Evolutionary conservation across 2,329 filamentous ascomycete genomes (phyloP).

Genomic region (Colletotrichum graminicola): DNA sequence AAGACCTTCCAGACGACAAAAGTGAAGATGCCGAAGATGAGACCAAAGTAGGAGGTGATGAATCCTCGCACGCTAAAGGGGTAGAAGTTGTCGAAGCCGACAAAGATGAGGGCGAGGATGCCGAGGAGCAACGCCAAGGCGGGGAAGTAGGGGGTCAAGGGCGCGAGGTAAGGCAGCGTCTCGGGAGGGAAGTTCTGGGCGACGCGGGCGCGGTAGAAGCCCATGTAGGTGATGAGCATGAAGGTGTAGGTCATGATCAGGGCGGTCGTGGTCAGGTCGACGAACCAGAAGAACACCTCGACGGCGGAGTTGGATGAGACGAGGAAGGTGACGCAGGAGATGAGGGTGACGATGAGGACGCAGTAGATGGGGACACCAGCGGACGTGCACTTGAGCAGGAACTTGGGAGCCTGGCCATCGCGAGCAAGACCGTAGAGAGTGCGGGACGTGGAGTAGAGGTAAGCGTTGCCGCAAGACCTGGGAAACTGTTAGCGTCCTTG

Average conservation of each 20-base stretch:
- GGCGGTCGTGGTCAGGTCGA: constrained; percentile 68
- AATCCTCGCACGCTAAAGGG: constrained; percentile 63
- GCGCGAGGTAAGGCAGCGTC: constrained; percentile 62
- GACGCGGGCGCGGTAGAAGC: constrained; percentile 64
- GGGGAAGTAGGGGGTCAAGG: constrained; percentile 64
- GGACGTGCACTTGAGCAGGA: constrained; percentile 56
- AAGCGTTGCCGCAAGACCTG: constrained; percentile 62
- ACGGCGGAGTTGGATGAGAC: constrained; percentile 53
- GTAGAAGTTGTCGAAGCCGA: constrained; percentile 68
- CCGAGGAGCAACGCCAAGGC: constrained; percentile 63
- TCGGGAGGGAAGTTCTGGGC: constrained; percentile 64
- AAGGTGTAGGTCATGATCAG: constrained; percentile 70
- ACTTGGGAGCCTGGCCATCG: constrained; percentile 60
- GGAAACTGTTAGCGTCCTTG: neutral
- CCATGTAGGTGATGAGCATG: constrained; percentile 60
- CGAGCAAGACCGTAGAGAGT: constrained; percentile 64
- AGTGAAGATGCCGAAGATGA: constrained; percentile 65
- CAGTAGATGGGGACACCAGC: constrained; percentile 59
- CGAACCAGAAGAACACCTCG: constrained; percentile 57
- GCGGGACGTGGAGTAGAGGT: constrained; percentile 64
- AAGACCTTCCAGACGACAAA: constrained; percentile 76
- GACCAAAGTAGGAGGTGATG: constrained; percentile 65
- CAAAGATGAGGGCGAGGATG: constrained; percentile 63
- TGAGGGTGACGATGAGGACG: constrained; percentile 50
- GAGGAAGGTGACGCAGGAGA: constrained; percentile 54